Conservation (phyloP, 441 rosid genomes). For the Erodium trifolium region DNA sequence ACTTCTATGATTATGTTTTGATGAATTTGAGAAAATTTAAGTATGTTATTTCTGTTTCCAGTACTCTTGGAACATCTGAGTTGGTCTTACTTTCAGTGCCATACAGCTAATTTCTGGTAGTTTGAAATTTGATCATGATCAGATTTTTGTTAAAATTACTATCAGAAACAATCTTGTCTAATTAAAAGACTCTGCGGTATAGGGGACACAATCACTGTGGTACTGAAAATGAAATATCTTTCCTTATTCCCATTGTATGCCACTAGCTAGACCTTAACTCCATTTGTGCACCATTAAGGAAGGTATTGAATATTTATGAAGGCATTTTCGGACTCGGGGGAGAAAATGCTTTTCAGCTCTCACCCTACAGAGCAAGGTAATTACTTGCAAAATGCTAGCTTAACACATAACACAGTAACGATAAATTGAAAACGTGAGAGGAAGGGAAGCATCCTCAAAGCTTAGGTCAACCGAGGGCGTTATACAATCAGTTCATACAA, state of each 20-base stretch:
- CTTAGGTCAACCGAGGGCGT: neutral
- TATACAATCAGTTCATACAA: neutral
- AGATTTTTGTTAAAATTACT: neutral
- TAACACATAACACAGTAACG: neutral
- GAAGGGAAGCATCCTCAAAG: slow-evolving; percentile 1
- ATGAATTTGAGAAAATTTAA: neutral
- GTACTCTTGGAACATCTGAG: neutral
- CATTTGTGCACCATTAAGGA: too few relatives aligned
- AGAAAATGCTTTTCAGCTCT: neutral
- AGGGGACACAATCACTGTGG: neutral
- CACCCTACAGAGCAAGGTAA: neutral
- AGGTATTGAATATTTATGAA: neutral
- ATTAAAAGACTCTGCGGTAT: neutral
- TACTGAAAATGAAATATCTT: neutral
- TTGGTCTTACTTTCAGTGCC: neutral
- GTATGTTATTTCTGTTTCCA: neutral
- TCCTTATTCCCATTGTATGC: neutral
- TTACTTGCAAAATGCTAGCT: neutral
- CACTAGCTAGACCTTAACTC: neutral
- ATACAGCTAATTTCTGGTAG: neutral
- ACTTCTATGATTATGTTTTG: neutral
- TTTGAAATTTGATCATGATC: slow-evolving; percentile 2
- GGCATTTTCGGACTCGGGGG: neutral
- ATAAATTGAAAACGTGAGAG: neutral
- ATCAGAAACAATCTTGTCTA: neutral